Base-by-base conservation (phyloP, 129 eudicot genomes). In the Flaveria brownii region DNA sequence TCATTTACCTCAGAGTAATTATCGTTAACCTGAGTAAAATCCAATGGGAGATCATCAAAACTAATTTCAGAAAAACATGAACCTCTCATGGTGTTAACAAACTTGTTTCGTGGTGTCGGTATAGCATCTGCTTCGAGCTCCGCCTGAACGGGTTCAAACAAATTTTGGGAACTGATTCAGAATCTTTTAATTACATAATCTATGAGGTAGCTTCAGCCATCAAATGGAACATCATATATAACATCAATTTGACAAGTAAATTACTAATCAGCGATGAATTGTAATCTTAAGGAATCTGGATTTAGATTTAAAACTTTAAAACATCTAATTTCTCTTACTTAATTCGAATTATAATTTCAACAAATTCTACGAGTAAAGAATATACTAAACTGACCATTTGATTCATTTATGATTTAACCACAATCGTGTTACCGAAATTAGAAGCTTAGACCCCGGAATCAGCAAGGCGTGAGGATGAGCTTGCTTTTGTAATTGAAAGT, bases 21-120 rank as follows among this genome's bases (percentile, higher is more conserved):
- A 17, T 81, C 81, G 73, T 71, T 84, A 12, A 75, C 66, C 16
- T 86, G 83, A 72, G 88, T 87, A 51, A 85, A 79, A 62, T 91
- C 96, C 2, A 89, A 77, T 1, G 92, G 90, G 17, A 91, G 88
- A 78, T 91, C 95, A 47, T 91, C 92, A 14, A 91, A 84, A 77
- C 92, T 86, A 8, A 91, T 86, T 42, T 88, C 95, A 0, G 90
- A 81, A 67, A 81, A 61, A 39, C 67, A 74, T 64, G 95, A 83
- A 16, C 97, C 97, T 67, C 96, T 77, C 25, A 43, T 77, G 7
- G 88, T 91, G 75, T 89, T 91, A 12, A 91, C 96, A 15, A 89
- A 91, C 78, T 88, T 87, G 18, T 87, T 86, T 59, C 77, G 36
- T 6, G 85, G 80, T 51, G 85, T 64, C 52, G 82, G 83, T 20